Percentiles rank a stretch among this genome's conserved stretches.
These are phyloP conservation scores for Gossypium davidsonii DNA, from an alignment of 441 rosid species.

Conservation along the genomic window DNA sequence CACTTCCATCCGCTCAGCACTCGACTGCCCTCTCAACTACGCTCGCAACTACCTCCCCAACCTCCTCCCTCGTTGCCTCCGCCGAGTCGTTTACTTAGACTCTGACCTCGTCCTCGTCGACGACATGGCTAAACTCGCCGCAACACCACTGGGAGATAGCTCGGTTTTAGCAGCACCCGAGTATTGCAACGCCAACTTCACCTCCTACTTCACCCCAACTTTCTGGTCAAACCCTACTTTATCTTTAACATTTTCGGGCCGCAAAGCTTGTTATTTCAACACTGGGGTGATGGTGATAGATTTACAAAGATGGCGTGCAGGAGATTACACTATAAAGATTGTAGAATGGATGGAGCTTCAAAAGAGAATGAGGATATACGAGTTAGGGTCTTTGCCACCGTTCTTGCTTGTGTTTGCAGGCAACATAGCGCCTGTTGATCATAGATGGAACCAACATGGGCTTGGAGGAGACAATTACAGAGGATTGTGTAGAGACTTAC, in stretches of 20 bases:
- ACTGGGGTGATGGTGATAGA: constrained; percentile 70
- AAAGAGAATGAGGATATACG: constrained; percentile 56
- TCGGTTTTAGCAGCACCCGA: constrained; percentile 55
- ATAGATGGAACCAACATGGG: constrained; percentile 70
- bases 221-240: constrained; percentile 65
- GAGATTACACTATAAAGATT: constrained; percentile 49
- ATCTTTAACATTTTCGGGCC: constrained; percentile 41
- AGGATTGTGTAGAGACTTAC: constrained; percentile 51
- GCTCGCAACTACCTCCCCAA: constrained; percentile 66
- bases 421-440: constrained; percentile 52
- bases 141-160: constrained; percentile 27
- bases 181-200: constrained; percentile 61
- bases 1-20: constrained; percentile 60
- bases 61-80: constrained; percentile 40
- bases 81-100: constrained; percentile 54
- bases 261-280: constrained; percentile 59
- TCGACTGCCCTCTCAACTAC: constrained; percentile 60
- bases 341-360: constrained; percentile 73
- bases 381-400: constrained; percentile 63
- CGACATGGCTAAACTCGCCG: constrained; percentile 47
- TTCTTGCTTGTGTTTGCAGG: constrained; percentile 62
- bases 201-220: constrained; percentile 56
- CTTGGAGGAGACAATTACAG: constrained; percentile 57
- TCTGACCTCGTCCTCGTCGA: constrained; percentile 62
- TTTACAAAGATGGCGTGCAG: constrained; percentile 41